Evolutionary conservation across 139 green algal species (phyloP).

Genomic region (Micromonas commoda): DNA sequence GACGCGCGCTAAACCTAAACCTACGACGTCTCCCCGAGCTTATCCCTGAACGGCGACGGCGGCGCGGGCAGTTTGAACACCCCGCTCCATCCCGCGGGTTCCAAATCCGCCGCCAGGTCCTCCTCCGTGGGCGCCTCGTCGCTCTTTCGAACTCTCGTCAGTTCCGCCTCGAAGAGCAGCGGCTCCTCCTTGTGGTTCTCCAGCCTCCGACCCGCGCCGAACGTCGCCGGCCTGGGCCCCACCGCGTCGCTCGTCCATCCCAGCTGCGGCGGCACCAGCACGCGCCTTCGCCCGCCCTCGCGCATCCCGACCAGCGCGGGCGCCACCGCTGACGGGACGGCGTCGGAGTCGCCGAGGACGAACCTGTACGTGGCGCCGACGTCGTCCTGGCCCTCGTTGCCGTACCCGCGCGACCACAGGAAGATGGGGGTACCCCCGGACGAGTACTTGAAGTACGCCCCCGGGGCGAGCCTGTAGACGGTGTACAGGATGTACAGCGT

Average conservation of each 20-base stretch:
- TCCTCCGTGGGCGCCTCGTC: neutral
- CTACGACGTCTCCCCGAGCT: neutral
- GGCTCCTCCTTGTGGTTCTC: constrained; percentile 50
- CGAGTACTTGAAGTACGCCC: constrained; percentile 66
- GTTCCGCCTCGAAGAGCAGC: constrained; percentile 20
- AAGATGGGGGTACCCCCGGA: constrained; percentile 60
- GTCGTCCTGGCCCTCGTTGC: constrained; percentile 43
- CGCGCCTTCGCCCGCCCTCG: constrained; percentile 46
- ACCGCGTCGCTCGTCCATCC: constrained; percentile 50
- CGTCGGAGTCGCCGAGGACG: constrained; percentile 43
- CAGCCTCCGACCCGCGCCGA: constrained; percentile 51
- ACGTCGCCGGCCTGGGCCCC: constrained; percentile 41
- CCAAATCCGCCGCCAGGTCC: neutral
- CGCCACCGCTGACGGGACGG: constrained; percentile 46
- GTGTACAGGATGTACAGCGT: constrained; percentile 45
- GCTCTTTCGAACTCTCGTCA: neutral
- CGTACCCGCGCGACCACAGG: constrained; percentile 55
- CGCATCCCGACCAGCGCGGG: constrained; percentile 55
- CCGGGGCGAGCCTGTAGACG: constrained; percentile 57
- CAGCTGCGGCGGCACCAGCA: constrained; percentile 50
- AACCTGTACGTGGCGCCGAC: constrained; percentile 32
- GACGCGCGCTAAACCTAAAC: no score
- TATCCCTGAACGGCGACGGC: neutral
- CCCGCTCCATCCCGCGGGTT: neutral
- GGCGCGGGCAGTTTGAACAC: constrained; percentile 25